Base-by-base conservation (phyloP, 2,329 filamentous ascomycete species). In the Exophiala spinifera region DNA sequence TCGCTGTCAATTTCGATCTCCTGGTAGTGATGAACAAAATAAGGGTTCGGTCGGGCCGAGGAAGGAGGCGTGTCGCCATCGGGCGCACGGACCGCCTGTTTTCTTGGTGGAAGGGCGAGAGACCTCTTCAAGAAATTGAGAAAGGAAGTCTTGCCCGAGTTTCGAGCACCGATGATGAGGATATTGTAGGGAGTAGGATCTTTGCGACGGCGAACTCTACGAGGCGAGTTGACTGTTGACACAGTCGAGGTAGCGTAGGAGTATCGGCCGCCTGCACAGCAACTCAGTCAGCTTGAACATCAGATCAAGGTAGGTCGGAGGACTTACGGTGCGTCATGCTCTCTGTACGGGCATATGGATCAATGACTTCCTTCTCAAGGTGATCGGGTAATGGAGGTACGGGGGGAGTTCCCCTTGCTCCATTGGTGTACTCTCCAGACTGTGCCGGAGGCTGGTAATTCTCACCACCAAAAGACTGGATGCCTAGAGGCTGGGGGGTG, bases 101-200 rank as follows among this genome's bases (percentile, higher is more conserved):
- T 95, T 73, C 87, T 89, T 6, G 85, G 74, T n/a, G 91, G 89
- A 50, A 94, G 79, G 15, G 89, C 87, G 49, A 97, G 80, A 1
- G 92, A 87, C 47, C 85, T 88, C 74, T 90, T 90, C 63, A 99
- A 84, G 69, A 99, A 97, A 63, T 96, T 89, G 67, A 99, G 86
- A 73, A 99, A 96, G 1, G 91, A 96, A 0, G 91, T 95, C 77
- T 99, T 99, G 70, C 94, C 94, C 6, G 89, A 87, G 70, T 86
- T 87, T 56, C 88, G 86, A 46, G 90, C 87, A 56, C 94, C 94
- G 65, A 97, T 84, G 57, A 99, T 86, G 56, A 99, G 83, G 64
- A 99, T 85, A 71, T 99, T 99, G 82, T 97, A 96, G 1, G 94
- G 91, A 10, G 92, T 96, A 7, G 94, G 94, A 68, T 99, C 94